These are phyloP conservation scores for Aspergillus taichungensis DNA, from an alignment of 495 filamentous ascomycete genomes.

Conservation along the genomic window DNA sequence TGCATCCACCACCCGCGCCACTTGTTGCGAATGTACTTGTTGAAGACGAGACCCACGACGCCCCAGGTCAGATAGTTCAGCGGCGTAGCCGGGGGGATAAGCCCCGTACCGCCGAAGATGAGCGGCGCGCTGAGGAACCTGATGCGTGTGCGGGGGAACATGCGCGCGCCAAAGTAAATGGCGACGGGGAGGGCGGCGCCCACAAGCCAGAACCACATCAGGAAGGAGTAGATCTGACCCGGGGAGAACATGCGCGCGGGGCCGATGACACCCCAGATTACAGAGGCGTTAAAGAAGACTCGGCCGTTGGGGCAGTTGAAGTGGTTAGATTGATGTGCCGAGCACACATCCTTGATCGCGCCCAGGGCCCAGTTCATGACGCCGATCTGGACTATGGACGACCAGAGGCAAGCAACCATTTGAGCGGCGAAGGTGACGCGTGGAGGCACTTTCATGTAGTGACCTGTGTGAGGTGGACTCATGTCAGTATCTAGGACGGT, in stretches of 20 bases:
- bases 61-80: constrained; percentile 55
- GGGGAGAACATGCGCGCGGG: constrained; percentile 43
- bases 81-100: constrained; percentile 45
- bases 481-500: neutral
- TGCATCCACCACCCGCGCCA: constrained; percentile 67
- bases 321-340: constrained; percentile 36
- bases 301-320: constrained; percentile 55
- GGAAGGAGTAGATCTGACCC: constrained; percentile 34
- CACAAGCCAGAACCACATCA: constrained; percentile 44
- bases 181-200: constrained; percentile 38
- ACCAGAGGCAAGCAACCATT: constrained; percentile 46
- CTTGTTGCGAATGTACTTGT: constrained; percentile 52
- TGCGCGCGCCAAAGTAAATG: constrained; percentile 38
- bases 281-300: constrained; percentile 49
- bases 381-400: constrained; percentile 49
- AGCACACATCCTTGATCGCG: constrained; percentile 45
- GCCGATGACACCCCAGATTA: constrained; percentile 49
- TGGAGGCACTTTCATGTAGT: constrained; percentile 62
- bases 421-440: constrained; percentile 51
- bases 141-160: constrained; percentile 31
- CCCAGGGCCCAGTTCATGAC: constrained; percentile 55
- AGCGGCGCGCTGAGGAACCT: constrained; percentile 40
- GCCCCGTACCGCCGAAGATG: constrained; percentile 36
- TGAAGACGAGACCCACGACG: constrained; percentile 57
- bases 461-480: constrained; percentile 23